These are phyloP conservation scores for Papilionanthe hybrid DNA, from an alignment of 116 monocot genomes.

Conservation along the genomic window DNA sequence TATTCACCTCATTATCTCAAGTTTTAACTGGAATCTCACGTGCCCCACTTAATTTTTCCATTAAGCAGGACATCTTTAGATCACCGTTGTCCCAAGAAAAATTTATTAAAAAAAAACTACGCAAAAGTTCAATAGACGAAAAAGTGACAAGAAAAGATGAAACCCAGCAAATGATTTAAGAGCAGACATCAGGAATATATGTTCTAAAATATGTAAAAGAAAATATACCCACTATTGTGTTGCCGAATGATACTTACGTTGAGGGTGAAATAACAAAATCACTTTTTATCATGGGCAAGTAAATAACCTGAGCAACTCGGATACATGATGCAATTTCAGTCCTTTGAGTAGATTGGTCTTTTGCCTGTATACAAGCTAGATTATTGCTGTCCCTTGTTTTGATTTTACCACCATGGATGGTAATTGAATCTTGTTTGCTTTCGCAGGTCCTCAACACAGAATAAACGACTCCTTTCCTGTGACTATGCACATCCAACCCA, in stretches of 20 bases:
- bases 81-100: not conserved
- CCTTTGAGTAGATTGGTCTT: slow-evolving; percentile 67
- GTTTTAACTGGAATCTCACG: not conserved
- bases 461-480: slow-evolving; percentile 36
- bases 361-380: slow-evolving; percentile 70
- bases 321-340: slow-evolving; percentile 83
- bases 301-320: slow-evolving; percentile 78
- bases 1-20: no score
- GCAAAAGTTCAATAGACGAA: not conserved
- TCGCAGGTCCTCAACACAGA: slow-evolving; percentile 52
- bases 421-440: slow-evolving; percentile 36
- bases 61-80: not conserved
- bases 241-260: not conserved
- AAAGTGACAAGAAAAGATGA: not conserved
- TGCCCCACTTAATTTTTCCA: not conserved
- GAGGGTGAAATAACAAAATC: not conserved
- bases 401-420: slow-evolving; percentile 63
- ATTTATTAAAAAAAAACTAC: not conserved
- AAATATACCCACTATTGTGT: not conserved
- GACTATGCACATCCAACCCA: slow-evolving; percentile 19
- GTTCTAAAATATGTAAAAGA: not conserved
- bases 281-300: not conserved
- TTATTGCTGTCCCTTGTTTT: slow-evolving; percentile 56
- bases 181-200: not conserved
- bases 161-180: slow-evolving; percentile 4